Conservation (phyloP, 805 yeast genomes). For the Metschnikowia santaceciliae region DNA sequence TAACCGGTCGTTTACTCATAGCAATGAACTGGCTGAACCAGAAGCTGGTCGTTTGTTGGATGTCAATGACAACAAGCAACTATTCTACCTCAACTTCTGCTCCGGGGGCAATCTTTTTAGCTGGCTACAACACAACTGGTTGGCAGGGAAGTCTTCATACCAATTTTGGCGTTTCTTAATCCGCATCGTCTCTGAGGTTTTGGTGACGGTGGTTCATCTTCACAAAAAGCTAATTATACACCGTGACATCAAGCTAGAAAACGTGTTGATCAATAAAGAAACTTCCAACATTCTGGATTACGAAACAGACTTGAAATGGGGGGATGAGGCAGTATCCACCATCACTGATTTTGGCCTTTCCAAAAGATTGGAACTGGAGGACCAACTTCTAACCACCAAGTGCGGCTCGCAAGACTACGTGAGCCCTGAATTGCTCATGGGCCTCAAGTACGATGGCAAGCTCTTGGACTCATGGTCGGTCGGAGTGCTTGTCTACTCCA, state of each 20-base stretch:
- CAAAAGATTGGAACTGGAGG: constrained; percentile 55
- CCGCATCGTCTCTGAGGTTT: constrained; percentile 66
- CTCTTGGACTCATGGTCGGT: constrained; percentile 93
- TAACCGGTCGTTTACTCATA: constrained; percentile 7
- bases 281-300: neutral
- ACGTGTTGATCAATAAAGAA: constrained; percentile 49
- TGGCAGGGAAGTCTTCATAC: neutral
- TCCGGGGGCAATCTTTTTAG: constrained; percentile 83
- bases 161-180: constrained; percentile 49
- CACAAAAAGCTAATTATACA: constrained; percentile 73
- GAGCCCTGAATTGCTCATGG: constrained; percentile 89
- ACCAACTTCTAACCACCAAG: constrained; percentile 72
- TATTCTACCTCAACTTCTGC: constrained; percentile 69
- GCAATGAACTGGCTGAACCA: neutral
- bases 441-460: constrained; percentile 86
- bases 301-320: constrained; percentile 10
- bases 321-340: constrained; percentile 42
- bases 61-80: constrained; percentile 26
- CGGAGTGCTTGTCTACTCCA: constrained; percentile 84
- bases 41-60: neutral
- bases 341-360: constrained; percentile 90
- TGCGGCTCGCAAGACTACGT: constrained; percentile 98
- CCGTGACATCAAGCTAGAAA: constrained; percentile 89
- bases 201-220: constrained; percentile 62
- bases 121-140: constrained; percentile 38